phyloP scores from a whole-genome alignment of 2,329 filamentous ascomycete species.

The Coniochaeta sp. region DNA sequence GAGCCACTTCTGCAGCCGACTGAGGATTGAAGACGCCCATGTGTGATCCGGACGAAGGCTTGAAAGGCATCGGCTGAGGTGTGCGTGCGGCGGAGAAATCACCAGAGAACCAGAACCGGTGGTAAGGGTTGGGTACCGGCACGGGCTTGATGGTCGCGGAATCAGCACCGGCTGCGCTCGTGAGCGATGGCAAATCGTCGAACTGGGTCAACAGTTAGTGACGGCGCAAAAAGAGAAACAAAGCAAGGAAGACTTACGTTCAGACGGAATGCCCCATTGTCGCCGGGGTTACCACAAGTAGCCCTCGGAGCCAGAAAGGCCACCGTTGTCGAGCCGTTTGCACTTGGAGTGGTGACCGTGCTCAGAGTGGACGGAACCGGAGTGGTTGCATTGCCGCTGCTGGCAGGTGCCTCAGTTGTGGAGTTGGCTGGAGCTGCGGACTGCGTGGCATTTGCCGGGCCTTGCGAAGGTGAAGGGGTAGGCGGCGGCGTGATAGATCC shows the following conservation, averaged over 20 bases:
- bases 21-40: not conserved
- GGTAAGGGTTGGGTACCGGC: slow-evolving; percentile 15
- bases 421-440: not conserved
- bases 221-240: not conserved
- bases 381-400: not conserved
- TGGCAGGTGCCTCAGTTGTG: not conserved
- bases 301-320: not conserved
- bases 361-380: not conserved
- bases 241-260: slow-evolving; percentile 7
- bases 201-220: slow-evolving; percentile 11
- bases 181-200: slow-evolving; percentile 10
- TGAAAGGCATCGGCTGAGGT: slow-evolving; percentile 6
- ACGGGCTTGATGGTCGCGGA: slow-evolving; percentile 4
- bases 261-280: slow-evolving; percentile 8
- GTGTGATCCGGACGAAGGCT: slow-evolving; percentile 20
- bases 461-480: not conserved
- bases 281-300: slow-evolving; percentile 7
- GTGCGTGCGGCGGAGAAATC: slow-evolving; percentile 25
- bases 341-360: not conserved
- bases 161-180: slow-evolving; percentile 1
- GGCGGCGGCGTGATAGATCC: not conserved
- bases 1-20: not conserved
- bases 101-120: slow-evolving; percentile 25
- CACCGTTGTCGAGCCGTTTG: not conserved
- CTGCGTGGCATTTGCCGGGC: not conserved